Conservation (phyloP, 495 filamentous ascomycete genomes). For the Parathielavia appendiculata region DNA sequence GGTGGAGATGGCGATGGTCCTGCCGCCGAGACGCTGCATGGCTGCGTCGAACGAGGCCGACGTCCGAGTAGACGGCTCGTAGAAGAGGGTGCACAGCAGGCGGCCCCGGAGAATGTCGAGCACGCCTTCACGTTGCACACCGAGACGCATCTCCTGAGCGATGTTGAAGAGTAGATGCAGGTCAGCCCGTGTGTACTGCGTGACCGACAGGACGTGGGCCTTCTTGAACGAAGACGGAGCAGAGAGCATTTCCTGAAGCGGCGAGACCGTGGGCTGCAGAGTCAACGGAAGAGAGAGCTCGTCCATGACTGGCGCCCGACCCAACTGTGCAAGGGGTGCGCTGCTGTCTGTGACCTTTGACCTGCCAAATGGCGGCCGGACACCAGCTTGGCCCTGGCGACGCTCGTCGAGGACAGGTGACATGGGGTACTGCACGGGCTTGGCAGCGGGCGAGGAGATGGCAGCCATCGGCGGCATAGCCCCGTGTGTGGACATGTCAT, state of each 20-base stretch:
- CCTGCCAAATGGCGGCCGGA: slow-evolving; percentile 19
- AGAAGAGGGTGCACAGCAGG: slow-evolving; percentile 88
- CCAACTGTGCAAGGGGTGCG: slow-evolving; percentile 15
- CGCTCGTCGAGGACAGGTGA: slow-evolving; percentile 24
- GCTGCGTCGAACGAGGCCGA: slow-evolving; percentile 95
- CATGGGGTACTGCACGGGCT: slow-evolving; percentile 43
- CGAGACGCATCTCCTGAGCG: slow-evolving; percentile 91
- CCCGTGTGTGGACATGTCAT: slow-evolving; percentile 71
- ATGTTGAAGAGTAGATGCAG: slow-evolving; percentile 92
- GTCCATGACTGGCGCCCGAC: slow-evolving; percentile 29
- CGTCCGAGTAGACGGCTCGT: slow-evolving; percentile 92
- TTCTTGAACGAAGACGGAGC: slow-evolving; percentile 75
- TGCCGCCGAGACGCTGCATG: slow-evolving; percentile 93
- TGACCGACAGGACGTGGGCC: slow-evolving; percentile 81
- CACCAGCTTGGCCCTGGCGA: slow-evolving; percentile 19
- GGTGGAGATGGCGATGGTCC: slow-evolving; percentile 70
- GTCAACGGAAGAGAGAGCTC: slow-evolving; percentile 53
- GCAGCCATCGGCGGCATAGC: slow-evolving; percentile 47
- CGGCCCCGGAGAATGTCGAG: slow-evolving; percentile 81
- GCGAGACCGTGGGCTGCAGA: slow-evolving; percentile 33
- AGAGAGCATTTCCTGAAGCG: slow-evolving; percentile 62
- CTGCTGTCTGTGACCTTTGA: slow-evolving; percentile 25
- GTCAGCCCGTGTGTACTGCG: slow-evolving; percentile 78
- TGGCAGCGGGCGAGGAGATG: slow-evolving; percentile 49
- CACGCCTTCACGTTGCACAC: slow-evolving; percentile 83